Conservation (phyloP, 257 asterid species). For the Rubia yunnanensis region DNA sequence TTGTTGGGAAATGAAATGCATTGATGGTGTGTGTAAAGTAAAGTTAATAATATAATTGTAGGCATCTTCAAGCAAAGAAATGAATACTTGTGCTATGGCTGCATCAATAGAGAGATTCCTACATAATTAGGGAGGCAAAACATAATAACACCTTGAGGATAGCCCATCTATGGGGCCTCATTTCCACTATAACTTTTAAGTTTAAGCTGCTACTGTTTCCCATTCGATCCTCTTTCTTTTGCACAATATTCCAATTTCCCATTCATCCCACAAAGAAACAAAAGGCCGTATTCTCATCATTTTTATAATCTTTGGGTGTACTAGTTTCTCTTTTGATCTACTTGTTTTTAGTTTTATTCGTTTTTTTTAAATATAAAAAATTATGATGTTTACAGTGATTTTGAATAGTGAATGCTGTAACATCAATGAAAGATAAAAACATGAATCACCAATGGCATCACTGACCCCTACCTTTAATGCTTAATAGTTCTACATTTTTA, state of each 20-base stretch:
- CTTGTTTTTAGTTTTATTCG: neutral
- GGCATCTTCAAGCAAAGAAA: neutral
- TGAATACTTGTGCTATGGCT: no score
- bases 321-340: constrained; percentile 9
- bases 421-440: no score
- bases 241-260: neutral
- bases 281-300: neutral
- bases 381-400: no score
- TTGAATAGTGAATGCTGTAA: no score
- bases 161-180: constrained; percentile 40
- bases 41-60: neutral
- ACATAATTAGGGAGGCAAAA: constrained; percentile 18
- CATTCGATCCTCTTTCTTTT: neutral
- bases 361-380: no score
- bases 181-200: constrained; percentile 14
- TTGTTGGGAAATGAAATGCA: neutral
- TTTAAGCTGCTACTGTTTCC: constrained; percentile 6
- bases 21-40: neutral
- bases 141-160: constrained; percentile 51
- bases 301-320: constrained; percentile 11
- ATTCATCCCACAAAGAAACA: neutral
- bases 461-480: no score
- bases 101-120: constrained; percentile 15
- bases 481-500: no score
- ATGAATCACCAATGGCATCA: no score